Evolutionary conservation across 495 filamentous ascomycete genomes (phyloP), one percentile per base, ranked within the genome.

Genomic region (Parathielavia hyrcaniae): DNA sequence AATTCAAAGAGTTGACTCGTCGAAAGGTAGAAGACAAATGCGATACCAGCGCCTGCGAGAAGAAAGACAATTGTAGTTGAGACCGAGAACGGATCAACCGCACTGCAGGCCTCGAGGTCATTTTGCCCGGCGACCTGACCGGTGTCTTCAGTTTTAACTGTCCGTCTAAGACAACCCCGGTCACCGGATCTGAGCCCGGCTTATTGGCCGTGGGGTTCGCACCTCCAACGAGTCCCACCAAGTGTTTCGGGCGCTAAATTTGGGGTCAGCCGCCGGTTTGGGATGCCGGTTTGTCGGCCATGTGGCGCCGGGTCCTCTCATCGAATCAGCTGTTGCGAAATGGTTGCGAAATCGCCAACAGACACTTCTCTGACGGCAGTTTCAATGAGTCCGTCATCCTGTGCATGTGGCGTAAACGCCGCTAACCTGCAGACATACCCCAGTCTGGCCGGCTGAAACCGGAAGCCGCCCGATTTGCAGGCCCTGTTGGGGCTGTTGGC

Each of bases 211-310:
- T 4, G 17, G 16, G 36, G 17, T 32, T 39, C 54, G 54, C 54
- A 49, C 20, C 46, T 36, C 26, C 26, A 30, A 30, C 26, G 3
- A 30, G n/a, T 19, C 34, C 45, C 34, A 56, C 48, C 40, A 57
- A 34, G n/a, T 26, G 57, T 59, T 59, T 59, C 57, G 57, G 55
- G 50, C 41, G 50, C 50, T 59, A 59, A 59, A 53, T 48, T 59
- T 59, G 49, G 57, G 49, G 57, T 54, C 57, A 59, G 43, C 57
- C 57, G 57, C 50, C 44, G 8, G 50, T 54, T 54, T 36, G 57
- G 57, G 43, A 53, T 50, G 49, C 41, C 48, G 12, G 38, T 19
- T 19, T 9, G 22, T 2, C 44, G 57, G 43, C 57, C 48, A 53
- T 59, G 57, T 44, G 57, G 57, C 57, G 50, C 50, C 14, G n/a